Conservation (phyloP, 1,284 basidiomycete species). For the Sanghuangporus baumii region DNA sequence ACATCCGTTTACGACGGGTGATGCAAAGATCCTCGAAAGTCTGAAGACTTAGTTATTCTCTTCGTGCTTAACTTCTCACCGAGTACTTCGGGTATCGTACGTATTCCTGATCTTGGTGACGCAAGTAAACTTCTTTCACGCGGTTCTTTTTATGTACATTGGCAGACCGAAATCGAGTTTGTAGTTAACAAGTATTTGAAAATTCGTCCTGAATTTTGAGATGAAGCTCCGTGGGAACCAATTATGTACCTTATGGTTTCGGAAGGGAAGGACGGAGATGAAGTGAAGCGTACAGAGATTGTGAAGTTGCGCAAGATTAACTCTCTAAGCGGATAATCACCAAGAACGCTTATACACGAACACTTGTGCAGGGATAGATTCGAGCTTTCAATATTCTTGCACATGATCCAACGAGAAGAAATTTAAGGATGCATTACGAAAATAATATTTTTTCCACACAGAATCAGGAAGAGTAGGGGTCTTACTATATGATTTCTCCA, state of each 20-base stretch:
- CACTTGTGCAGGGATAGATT: too few relatives aligned
- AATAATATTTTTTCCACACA: too few relatives aligned
- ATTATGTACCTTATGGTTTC: conserved; percentile 51
- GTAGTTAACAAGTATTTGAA: too few relatives aligned
- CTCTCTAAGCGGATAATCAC: neutral
- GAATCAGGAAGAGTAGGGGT: too few relatives aligned
- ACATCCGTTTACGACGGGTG: conserved; percentile 11
- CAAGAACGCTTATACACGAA: neutral
- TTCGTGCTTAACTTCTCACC: neutral
- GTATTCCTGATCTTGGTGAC: neutral
- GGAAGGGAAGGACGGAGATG: conserved; percentile 41
- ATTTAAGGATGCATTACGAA: too few relatives aligned
- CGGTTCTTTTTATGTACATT: too few relatives aligned
- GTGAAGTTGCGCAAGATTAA: neutral
- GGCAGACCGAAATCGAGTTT: too few relatives aligned
- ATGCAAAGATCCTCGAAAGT: neutral
- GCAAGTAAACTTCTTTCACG: too few relatives aligned
- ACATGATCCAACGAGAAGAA: too few relatives aligned
- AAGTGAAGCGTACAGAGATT: conserved; percentile 32
- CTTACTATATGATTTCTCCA: too few relatives aligned
- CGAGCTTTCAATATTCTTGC: too few relatives aligned
- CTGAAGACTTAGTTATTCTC: neutral
- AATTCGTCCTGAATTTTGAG: conserved; percentile 19
- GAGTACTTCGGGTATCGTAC: neutral
- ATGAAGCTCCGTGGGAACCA: conserved; percentile 58